phyloP scores from a whole-genome alignment of 2,329 filamentous ascomycete species.

The Colletotrichum graminicola region DNA sequence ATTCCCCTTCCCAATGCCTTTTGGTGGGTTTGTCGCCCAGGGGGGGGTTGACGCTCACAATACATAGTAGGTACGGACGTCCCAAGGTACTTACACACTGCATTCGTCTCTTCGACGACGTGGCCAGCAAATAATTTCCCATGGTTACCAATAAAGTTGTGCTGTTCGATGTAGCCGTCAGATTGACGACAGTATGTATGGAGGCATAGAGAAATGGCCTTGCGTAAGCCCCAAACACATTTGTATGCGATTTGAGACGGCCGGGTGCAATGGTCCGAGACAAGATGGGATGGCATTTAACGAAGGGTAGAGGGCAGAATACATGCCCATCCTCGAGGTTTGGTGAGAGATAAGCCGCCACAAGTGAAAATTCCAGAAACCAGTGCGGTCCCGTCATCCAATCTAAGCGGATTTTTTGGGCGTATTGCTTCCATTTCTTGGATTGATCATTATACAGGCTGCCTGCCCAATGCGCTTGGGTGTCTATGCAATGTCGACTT shows the following conservation, averaged over 20 bases:
- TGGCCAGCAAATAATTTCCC: slow-evolving; percentile 19
- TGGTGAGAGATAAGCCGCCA: slow-evolving; percentile 31
- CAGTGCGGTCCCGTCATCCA: slow-evolving; percentile 5
- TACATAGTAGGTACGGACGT: slow-evolving; percentile 16
- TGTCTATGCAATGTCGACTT: slow-evolving; percentile 25
- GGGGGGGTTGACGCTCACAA: slow-evolving; percentile 29
- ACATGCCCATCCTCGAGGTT: slow-evolving; percentile 5
- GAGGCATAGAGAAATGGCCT: background rate
- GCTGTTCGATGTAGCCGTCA: background rate
- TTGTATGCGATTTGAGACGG: slow-evolving; percentile 14
- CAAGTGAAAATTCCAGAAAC: slow-evolving; percentile 11
- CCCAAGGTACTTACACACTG: background rate
- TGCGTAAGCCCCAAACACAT: background rate
- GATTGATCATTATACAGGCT: background rate
- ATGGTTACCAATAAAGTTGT: background rate
- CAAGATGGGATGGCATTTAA: slow-evolving; percentile 32
- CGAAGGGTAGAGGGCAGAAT: slow-evolving; percentile 5
- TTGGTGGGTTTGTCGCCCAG: slow-evolving; percentile 21
- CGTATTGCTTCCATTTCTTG: slow-evolving; percentile 18
- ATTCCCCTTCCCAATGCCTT: background rate
- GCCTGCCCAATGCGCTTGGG: slow-evolving; percentile 1
- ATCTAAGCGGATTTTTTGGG: slow-evolving; percentile 18
- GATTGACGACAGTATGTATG: background rate
- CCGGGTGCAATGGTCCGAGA: slow-evolving; percentile 6
- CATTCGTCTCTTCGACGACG: slow-evolving; percentile 4